These are phyloP conservation scores for Fragaria vesca DNA, from an alignment of 306 rosid genomes.

Conservation along the genomic window DNA sequence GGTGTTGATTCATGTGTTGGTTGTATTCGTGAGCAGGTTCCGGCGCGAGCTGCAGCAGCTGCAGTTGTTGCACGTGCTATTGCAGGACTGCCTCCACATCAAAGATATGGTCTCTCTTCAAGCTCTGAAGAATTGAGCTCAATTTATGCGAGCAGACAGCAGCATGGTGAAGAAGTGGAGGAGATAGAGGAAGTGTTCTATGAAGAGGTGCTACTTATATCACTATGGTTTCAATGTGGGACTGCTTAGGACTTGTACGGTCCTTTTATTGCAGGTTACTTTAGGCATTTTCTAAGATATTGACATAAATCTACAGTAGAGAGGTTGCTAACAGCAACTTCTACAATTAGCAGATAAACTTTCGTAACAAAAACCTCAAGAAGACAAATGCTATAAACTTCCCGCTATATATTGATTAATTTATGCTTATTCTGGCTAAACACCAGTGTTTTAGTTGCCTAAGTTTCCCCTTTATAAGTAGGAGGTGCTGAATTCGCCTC, in stretches of 20 bases:
- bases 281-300: slow-evolving; percentile 11
- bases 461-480: neutral
- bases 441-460: neutral
- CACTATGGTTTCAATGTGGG: slow-evolving; percentile 33
- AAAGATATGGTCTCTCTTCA: slow-evolving; percentile 73
- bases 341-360: neutral
- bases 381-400: neutral
- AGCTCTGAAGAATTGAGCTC: slow-evolving; percentile 91
- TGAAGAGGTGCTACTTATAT: slow-evolving; percentile 78
- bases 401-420: neutral
- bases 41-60: slow-evolving; percentile 92
- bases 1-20: slow-evolving; percentile 27
- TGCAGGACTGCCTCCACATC: slow-evolving; percentile 95
- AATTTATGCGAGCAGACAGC: slow-evolving; percentile 74
- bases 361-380: neutral
- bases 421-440: neutral
- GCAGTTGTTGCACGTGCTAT: slow-evolving; percentile 98
- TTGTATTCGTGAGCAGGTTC: slow-evolving; percentile 63
- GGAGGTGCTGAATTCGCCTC: neutral
- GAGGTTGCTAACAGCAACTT: neutral
- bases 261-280: neutral
- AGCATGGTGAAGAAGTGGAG: slow-evolving; percentile 53
- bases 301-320: neutral
- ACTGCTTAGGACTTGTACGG: slow-evolving; percentile 30
- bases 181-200: slow-evolving; percentile 86